Conservation (phyloP, 257 asterid genomes). For the Galeopsis tetrahit region DNA sequence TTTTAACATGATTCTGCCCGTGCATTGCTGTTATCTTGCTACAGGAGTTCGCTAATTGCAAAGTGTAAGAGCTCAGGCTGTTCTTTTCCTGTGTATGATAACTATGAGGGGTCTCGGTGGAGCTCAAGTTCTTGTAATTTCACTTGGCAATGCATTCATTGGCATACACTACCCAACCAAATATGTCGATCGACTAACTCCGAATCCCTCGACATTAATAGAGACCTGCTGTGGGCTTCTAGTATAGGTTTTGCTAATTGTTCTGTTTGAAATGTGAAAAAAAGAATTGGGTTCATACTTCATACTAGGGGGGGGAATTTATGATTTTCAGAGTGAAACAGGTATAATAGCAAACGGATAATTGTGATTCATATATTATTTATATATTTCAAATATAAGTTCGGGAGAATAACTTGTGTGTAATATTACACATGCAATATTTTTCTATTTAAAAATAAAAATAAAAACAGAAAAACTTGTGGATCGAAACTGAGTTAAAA, state of each 20-base stretch:
- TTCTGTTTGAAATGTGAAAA: neutral
- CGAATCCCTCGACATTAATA: neutral
- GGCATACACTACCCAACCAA: neutral
- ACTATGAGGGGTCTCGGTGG: neutral
- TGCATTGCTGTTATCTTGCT: conserved; percentile 20
- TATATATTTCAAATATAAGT: neutral
- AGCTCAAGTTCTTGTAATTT: neutral
- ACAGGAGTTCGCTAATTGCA: conserved; percentile 17
- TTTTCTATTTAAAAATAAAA: too few relatives aligned
- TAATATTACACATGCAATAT: too few relatives aligned
- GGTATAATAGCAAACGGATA: too few relatives aligned
- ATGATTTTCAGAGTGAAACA: too few relatives aligned
- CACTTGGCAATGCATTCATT: neutral
- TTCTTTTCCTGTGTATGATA: neutral
- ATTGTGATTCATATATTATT: neutral
- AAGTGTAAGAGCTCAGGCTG: neutral
- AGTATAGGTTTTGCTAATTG: neutral
- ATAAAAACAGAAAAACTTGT: too few relatives aligned
- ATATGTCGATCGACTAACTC: neutral
- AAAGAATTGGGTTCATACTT: neutral
- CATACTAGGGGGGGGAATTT: neutral
- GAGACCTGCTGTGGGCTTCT: neutral
- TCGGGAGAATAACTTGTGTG: neutral
- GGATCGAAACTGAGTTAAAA: too few relatives aligned
- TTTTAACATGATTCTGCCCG: neutral